Evolutionary conservation across 2,329 filamentous ascomycete species (phyloP).

Genomic region (Chrysosporium queenslandicum): DNA sequence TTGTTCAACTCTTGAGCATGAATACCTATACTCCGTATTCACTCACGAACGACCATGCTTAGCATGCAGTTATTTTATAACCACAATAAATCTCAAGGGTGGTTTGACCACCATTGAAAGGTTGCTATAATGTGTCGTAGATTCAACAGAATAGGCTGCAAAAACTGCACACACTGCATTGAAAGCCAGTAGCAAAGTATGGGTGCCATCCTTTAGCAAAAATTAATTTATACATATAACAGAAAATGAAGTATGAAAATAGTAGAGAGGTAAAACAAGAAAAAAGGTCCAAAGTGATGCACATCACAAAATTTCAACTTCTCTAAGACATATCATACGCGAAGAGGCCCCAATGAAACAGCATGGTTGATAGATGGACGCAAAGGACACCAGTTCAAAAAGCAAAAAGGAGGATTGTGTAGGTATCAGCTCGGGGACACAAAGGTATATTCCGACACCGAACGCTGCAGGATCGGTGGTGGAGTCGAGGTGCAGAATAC

Average conservation of each 20-base stretch:
- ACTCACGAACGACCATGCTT: too few relatives aligned
- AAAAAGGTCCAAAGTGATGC: not conserved
- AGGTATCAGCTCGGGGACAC: not conserved
- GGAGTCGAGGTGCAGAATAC: not conserved
- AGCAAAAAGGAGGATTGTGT: not conserved
- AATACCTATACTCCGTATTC: too few relatives aligned
- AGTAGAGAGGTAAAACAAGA: not conserved
- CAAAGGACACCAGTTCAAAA: not conserved
- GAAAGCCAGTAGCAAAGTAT: slow-evolving; percentile 5
- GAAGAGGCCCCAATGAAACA: not conserved
- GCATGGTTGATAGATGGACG: not conserved
- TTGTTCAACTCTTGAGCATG: too few relatives aligned
- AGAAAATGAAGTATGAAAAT: not conserved
- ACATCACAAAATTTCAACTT: not conserved
- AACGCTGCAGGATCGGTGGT: slow-evolving; percentile 9
- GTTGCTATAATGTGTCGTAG: too few relatives aligned
- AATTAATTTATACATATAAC: slow-evolving; percentile 11
- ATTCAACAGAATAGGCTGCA: too few relatives aligned
- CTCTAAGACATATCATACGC: slow-evolving; percentile 1
- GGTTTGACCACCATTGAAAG: too few relatives aligned
- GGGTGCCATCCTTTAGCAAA: not conserved
- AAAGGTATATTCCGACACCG: not conserved
- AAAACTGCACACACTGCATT: too few relatives aligned
- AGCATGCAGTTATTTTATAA: too few relatives aligned
- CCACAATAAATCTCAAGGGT: too few relatives aligned